phyloP scores from a whole-genome alignment of 176 grass and related monocot genomes.

The Eleusine indica region DNA sequence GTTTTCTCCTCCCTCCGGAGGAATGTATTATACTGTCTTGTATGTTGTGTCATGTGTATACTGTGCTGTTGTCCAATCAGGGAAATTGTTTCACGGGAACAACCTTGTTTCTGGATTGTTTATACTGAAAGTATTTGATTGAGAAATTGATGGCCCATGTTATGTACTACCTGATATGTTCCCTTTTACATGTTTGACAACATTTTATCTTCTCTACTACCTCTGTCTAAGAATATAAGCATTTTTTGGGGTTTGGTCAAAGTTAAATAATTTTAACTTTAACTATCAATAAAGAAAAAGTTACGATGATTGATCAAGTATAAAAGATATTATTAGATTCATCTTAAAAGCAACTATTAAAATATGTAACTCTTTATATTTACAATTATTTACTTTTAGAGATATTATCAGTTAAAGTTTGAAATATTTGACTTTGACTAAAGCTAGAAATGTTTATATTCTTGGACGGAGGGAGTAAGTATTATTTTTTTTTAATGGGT shows the following conservation, averaged over 20 bases:
- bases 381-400: too few species aligned
- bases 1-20: slow-evolving; percentile 43
- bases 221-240: too few species aligned
- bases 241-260: too few species aligned
- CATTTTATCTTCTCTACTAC: background rate
- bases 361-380: too few species aligned
- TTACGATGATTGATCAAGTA: too few species aligned
- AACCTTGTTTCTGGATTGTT: background rate
- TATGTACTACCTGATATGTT: background rate
- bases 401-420: too few species aligned
- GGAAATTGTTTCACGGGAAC: background rate
- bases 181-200: background rate
- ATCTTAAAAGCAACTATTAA: too few species aligned
- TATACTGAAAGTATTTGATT: background rate
- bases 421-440: too few species aligned
- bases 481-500: background rate
- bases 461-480: background rate
- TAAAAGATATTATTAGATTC: too few species aligned
- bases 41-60: slow-evolving; percentile 14
- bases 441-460: too few species aligned
- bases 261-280: too few species aligned
- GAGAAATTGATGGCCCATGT: background rate
- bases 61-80: background rate
- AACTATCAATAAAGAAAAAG: too few species aligned
- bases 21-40: slow-evolving; percentile 38